Percentiles rank a stretch among this genome's conserved stretches.
phyloP scores from a whole-genome alignment of 2,329 filamentous ascomycete species.

The Sporothrix dimorphospora region DNA sequence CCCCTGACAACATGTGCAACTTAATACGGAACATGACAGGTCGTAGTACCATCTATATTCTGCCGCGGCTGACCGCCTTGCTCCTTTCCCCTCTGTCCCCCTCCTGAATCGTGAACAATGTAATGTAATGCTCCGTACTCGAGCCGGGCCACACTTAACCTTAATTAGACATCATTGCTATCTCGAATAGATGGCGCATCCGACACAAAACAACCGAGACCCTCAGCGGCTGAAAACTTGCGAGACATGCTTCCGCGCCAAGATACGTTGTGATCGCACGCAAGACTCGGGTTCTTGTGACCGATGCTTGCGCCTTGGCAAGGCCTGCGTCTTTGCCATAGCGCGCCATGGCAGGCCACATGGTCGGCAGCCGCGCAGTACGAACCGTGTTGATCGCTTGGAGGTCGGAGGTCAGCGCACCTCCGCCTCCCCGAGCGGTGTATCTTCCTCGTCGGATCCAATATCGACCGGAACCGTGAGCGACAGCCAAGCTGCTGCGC shows the following conservation, averaged over 20 bases:
- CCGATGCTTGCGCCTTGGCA: conserved; percentile 41
- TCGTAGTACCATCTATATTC: background rate
- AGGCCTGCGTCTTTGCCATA: conserved; percentile 41
- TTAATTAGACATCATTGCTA: background rate
- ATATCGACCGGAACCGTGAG: background rate
- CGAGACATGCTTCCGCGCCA: conserved; percentile 43
- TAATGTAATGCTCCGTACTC: background rate
- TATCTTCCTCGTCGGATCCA: background rate
- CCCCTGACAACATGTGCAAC: too few species aligned
- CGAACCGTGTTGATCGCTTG: background rate
- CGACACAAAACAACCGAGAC: background rate
- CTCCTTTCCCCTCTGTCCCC: background rate
- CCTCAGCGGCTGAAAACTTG: conserved; percentile 38
- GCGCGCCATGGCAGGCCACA: conserved; percentile 32
- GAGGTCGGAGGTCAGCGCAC: background rate
- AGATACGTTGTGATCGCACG: conserved; percentile 43
- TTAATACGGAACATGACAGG: too few species aligned
- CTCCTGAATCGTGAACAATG: background rate
- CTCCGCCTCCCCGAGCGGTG: background rate
- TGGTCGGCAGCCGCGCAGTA: background rate
- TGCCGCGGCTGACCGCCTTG: background rate
- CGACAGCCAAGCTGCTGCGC: background rate
- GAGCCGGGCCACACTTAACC: background rate
- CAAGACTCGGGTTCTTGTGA: conserved; percentile 43
- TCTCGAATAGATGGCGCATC: background rate